phyloP scores from a whole-genome alignment of 176 grass and related monocot species.

The Aegilops umbellulata region DNA sequence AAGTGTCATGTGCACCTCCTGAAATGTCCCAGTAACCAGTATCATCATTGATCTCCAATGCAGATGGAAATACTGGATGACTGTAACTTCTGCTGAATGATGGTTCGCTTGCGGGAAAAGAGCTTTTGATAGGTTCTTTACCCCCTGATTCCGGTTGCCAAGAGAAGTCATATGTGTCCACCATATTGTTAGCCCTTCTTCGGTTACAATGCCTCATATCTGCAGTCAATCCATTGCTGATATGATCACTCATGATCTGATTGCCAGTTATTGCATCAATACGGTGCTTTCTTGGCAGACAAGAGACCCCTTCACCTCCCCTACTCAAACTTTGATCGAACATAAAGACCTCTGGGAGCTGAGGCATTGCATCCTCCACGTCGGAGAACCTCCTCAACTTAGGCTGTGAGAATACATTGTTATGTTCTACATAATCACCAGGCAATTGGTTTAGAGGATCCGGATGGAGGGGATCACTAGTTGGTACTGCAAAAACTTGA shows the following conservation, averaged over 20 bases:
- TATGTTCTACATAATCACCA: conserved; percentile 35
- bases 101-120: conserved; percentile 23
- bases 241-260: conserved; percentile 39
- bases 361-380: conserved; percentile 42
- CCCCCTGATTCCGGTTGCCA: conserved; percentile 29
- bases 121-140: conserved; percentile 31
- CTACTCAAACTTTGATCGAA: conserved; percentile 42
- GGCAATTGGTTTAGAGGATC: conserved; percentile 45
- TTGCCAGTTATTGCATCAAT: conserved; percentile 18
- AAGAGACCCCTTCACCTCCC: conserved; percentile 30
- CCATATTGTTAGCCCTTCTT: conserved; percentile 39
- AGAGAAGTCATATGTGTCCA: conserved; percentile 45
- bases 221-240: conserved; percentile 33
- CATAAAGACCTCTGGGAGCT: conserved; percentile 30
- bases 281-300: conserved; percentile 30
- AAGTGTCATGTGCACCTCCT: conserved; percentile 24
- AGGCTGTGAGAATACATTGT: conserved; percentile 32
- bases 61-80: conserved; percentile 58
- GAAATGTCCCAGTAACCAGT: conserved; percentile 40
- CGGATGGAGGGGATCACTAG: conserved; percentile 18
- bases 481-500: conserved; percentile 34
- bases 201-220: conserved; percentile 39
- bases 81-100: conserved; percentile 28
- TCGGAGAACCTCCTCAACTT: conserved; percentile 45
- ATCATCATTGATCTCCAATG: conserved; percentile 56